These are phyloP conservation scores for Solanum piurae DNA, from an alignment of 257 asterid genomes.

Conservation along the genomic window DNA sequence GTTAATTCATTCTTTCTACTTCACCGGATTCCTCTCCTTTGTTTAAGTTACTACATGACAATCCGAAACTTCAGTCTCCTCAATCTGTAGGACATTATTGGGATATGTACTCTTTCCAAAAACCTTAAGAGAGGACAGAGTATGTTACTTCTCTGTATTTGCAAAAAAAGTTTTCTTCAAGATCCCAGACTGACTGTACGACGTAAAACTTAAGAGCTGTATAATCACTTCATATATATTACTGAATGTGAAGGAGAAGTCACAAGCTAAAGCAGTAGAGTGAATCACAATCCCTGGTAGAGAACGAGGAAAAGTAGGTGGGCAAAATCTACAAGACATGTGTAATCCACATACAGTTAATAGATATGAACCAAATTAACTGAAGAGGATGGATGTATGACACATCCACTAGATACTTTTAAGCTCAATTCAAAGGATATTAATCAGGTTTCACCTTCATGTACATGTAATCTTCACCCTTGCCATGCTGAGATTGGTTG, in stretches of 20 bases:
- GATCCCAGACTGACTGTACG: not conserved
- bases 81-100: not conserved
- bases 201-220: not conserved
- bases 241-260: not conserved
- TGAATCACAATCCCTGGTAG: not conserved
- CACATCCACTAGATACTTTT: not conserved
- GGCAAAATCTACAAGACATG: not conserved
- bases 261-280: not conserved
- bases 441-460: slow-evolving; percentile 51
- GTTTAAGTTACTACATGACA: not conserved
- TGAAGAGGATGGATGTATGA: not conserved
- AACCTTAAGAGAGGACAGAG: not conserved
- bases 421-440: not conserved
- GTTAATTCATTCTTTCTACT: not conserved
- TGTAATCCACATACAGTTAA: not conserved
- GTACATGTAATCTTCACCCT: slow-evolving; percentile 49
- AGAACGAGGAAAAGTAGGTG: not conserved
- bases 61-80: not conserved
- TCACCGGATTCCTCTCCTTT: not conserved
- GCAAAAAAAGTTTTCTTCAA: not conserved
- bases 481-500: slow-evolving; percentile 16
- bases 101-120: not conserved
- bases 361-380: not conserved
- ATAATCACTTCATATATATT: not conserved
- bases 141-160: not conserved